Percentiles rank a stretch among this genome's conserved stretches.
phyloP scores from a whole-genome alignment of 345 rosid species.

The Xanthoceras sorbifolium region DNA sequence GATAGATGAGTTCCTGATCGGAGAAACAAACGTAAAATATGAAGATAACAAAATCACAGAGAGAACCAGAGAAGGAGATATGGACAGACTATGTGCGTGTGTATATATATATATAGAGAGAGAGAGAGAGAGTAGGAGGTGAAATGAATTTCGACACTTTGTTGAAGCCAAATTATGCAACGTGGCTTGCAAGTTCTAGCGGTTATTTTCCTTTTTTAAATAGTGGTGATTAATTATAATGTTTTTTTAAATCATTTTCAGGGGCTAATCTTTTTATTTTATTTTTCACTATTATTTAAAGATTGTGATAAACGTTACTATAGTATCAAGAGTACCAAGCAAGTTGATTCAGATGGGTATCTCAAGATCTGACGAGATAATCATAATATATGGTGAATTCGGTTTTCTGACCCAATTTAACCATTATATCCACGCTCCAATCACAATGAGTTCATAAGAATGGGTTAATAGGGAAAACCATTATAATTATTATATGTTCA shows the following conservation, averaged over 20 bases:
- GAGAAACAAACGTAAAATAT: background rate
- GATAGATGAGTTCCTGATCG: background rate
- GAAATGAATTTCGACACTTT: constrained; percentile 12
- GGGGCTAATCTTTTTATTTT: no score
- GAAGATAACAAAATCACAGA: background rate
- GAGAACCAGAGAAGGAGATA: background rate
- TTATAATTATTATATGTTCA: no score
- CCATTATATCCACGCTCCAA: no score
- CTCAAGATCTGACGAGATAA: no score
- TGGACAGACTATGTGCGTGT: background rate
- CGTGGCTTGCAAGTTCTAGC: constrained; percentile 13
- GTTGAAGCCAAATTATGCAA: background rate
- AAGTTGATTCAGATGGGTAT: no score
- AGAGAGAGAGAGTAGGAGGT: background rate
- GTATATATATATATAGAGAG: background rate
- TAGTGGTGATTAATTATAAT: background rate
- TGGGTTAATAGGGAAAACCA: no score
- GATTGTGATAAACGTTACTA: no score
- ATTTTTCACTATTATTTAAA: no score
- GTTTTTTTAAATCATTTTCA: background rate
- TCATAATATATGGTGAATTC: no score
- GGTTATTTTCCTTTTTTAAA: background rate
- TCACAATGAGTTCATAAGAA: no score
- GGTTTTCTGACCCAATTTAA: no score
- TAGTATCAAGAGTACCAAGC: no score